Percentiles rank a stretch among this genome's conserved stretches.
Conservation (phyloP, 176 grass and related monocot species). For the Miscanthus lutarioriparius region DNA sequence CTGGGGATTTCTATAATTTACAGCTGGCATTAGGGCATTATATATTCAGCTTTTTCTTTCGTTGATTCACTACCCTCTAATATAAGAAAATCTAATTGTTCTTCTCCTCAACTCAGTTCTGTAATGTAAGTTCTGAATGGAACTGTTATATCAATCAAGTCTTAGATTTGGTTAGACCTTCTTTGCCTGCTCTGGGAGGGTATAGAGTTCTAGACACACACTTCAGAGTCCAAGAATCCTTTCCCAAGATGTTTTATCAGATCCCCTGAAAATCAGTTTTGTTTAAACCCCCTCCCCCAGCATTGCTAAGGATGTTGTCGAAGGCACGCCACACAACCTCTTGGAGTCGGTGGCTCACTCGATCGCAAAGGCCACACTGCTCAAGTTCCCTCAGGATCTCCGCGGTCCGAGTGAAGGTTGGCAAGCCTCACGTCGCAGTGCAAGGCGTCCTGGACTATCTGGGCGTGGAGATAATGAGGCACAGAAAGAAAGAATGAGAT, state of each 20-base stretch:
- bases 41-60: background rate
- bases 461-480: constrained; percentile 70
- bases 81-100: background rate
- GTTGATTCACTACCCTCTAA: background rate
- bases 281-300: constrained; percentile 17
- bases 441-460: constrained; percentile 67
- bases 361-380: constrained; percentile 60
- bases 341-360: constrained; percentile 83
- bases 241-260: background rate
- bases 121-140: background rate
- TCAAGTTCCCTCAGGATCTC: constrained; percentile 71
- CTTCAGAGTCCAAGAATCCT: no score
- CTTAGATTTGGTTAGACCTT: background rate
- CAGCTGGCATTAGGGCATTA: background rate
- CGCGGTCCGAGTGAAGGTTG: constrained; percentile 73
- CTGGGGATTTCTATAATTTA: background rate
- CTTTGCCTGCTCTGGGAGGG: background rate
- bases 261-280: background rate
- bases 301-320: constrained; percentile 63
- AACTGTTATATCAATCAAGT: background rate
- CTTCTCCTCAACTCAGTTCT: background rate
- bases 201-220: background rate
- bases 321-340: constrained; percentile 71
- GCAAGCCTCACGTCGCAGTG: constrained; percentile 77
- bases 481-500: constrained; percentile 19